These are phyloP conservation scores for Penicillium sp. DNA, from an alignment of 2,329 filamentous ascomycete genomes.

Conservation along the genomic window DNA sequence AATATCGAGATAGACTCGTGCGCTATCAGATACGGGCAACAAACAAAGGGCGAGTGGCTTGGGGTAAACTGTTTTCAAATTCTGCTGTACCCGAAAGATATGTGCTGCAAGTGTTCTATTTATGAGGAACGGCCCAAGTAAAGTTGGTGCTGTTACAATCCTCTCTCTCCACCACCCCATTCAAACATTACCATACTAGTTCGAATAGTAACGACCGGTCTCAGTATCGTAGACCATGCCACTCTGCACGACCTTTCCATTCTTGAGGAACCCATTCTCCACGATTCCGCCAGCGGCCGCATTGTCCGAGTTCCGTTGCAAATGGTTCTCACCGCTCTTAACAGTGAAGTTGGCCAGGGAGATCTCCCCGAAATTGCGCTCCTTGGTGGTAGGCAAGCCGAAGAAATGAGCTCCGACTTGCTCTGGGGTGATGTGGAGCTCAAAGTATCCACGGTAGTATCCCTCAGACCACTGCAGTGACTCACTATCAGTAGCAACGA, in stretches of 20 bases:
- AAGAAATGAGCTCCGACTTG: constrained; percentile 57
- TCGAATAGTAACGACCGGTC: constrained; percentile 19
- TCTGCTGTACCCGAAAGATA: too few relatives aligned
- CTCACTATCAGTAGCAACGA: constrained; percentile 41
- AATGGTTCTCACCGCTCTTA: constrained; percentile 50
- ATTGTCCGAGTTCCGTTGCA: constrained; percentile 38
- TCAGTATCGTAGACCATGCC: constrained; percentile 30
- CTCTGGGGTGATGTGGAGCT: constrained; percentile 51
- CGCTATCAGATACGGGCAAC: too few relatives aligned
- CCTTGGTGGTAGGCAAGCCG: constrained; percentile 52
- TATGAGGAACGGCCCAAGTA: background rate
- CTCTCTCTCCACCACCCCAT: background rate
- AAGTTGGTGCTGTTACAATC: background rate
- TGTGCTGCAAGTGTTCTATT: too few relatives aligned
- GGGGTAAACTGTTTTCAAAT: too few relatives aligned
- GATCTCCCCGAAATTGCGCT: constrained; percentile 56
- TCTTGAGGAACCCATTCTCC: constrained; percentile 33
- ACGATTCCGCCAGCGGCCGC: constrained; percentile 40
- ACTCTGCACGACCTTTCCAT: constrained; percentile 25
- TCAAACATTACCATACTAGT: constrained; percentile 1
- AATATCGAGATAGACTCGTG: too few relatives aligned
- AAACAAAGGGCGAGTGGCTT: too few relatives aligned
- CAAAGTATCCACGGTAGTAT: constrained; percentile 66
- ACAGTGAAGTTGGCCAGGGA: constrained; percentile 64
- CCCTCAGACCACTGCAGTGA: constrained; percentile 65